These are phyloP conservation scores for Teratosphaeria gauchensis DNA, from an alignment of 2,329 filamentous ascomycete genomes.

Conservation along the genomic window DNA sequence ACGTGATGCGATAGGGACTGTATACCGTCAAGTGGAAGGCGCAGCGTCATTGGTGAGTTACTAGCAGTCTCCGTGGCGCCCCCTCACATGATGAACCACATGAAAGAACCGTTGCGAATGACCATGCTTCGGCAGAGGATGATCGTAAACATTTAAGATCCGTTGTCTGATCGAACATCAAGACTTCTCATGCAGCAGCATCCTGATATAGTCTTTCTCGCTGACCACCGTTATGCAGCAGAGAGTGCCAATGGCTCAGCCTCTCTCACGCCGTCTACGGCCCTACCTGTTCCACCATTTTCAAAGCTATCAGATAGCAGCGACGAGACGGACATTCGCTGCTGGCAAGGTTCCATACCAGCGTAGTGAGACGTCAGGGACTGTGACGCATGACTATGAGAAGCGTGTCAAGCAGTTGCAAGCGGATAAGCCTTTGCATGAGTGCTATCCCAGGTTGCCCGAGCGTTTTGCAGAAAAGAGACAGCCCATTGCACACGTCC, in stretches of 20 bases:
- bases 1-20: no score
- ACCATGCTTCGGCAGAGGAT: conserved; percentile 38
- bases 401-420: conserved; percentile 47
- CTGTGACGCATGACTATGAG: conserved; percentile 31
- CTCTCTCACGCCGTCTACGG: conserved; percentile 44
- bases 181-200: not conserved
- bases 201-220: not conserved
- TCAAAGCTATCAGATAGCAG: conserved; percentile 26
- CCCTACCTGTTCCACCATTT: conserved; percentile 43
- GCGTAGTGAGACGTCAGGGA: conserved; percentile 4
- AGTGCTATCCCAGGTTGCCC: conserved; percentile 46
- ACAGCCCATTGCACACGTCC: conserved; percentile 8
- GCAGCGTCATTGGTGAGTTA: not conserved
- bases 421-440: conserved; percentile 22
- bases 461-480: conserved; percentile 11
- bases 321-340: conserved; percentile 26
- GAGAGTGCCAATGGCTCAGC: conserved; percentile 10
- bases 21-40: not conserved
- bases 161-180: not conserved
- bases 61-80: not conserved
- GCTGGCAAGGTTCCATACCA: conserved; percentile 31
- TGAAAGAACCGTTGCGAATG: conserved; percentile 60
- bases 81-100: not conserved
- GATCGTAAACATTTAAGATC: conserved; percentile 34
- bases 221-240: not conserved